A percentile compares a stretch with the other conserved stretches of the same genome.
Conservation (phyloP, 805 yeast genomes). For the Barnettozyma vustinii region DNA sequence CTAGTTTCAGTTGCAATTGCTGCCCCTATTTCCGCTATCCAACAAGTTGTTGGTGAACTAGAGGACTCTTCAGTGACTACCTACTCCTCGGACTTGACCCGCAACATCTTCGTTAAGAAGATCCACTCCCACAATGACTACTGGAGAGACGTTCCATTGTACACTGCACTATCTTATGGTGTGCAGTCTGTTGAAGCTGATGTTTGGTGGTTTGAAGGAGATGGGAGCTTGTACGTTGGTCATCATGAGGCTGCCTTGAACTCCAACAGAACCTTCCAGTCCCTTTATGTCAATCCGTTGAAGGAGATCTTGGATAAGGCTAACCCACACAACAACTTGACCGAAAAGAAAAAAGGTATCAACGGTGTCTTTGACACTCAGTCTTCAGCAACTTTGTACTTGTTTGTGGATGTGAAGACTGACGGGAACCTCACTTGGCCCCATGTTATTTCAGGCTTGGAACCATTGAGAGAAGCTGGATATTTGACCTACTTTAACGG, state of each 20-base stretch:
- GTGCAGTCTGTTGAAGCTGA: slow-evolving; percentile 63
- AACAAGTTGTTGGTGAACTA: slow-evolving; percentile 15
- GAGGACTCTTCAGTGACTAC: slow-evolving; percentile 12
- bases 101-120: slow-evolving; percentile 26
- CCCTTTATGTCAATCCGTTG: slow-evolving; percentile 54
- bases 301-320: slow-evolving; percentile 41
- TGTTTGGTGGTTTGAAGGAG: slow-evolving; percentile 41
- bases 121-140: slow-evolving; percentile 73
- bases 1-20: neutral
- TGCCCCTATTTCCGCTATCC: slow-evolving; percentile 15
- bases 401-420: slow-evolving; percentile 66
- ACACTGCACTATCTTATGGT: slow-evolving; percentile 51
- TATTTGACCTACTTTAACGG: slow-evolving; percentile 44
- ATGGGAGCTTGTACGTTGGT: slow-evolving; percentile 51
- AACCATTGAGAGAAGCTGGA: slow-evolving; percentile 43
- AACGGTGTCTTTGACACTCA: slow-evolving; percentile 42
- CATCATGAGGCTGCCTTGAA: slow-evolving; percentile 51
- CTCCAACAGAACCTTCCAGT: slow-evolving; percentile 39
- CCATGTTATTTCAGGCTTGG: slow-evolving; percentile 41
- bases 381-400: slow-evolving; percentile 45
- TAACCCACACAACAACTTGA: slow-evolving; percentile 30
- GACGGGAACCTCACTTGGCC: slow-evolving; percentile 42
- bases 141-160: slow-evolving; percentile 57
- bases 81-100: slow-evolving; percentile 20
- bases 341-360: slow-evolving; percentile 13